Conservation (phyloP, 1,284 basidiomycete genomes). For the Kwoniella shivajii region DNA sequence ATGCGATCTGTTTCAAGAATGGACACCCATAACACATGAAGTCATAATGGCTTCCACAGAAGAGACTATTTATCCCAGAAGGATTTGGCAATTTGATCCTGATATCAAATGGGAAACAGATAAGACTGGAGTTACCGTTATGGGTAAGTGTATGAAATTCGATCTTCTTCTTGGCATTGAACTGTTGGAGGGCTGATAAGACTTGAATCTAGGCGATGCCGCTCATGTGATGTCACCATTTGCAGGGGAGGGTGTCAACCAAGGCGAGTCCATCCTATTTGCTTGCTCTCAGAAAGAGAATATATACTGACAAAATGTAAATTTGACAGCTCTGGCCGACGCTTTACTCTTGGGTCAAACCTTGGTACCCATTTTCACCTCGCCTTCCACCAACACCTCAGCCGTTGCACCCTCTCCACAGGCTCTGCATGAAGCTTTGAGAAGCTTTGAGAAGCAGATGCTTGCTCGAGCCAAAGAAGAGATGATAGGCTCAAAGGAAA, state of each 20-base stretch:
- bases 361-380: slow-evolving; percentile 28
- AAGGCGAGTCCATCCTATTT: slow-evolving; percentile 20
- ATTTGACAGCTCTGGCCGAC: slow-evolving; percentile 25
- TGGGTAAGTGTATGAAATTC: slow-evolving; percentile 22
- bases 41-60: slow-evolving; percentile 38
- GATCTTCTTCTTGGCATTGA: slow-evolving; percentile 6
- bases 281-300: no score
- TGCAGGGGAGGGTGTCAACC: slow-evolving; percentile 58
- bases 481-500: slow-evolving; percentile 15
- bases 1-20: slow-evolving; percentile 32
- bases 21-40: slow-evolving; percentile 27
- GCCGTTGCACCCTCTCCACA: slow-evolving; percentile 3
- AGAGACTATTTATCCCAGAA: slow-evolving; percentile 28
- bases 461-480: slow-evolving; percentile 23
- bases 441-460: slow-evolving; percentile 27
- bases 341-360: slow-evolving; percentile 45
- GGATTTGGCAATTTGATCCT: slow-evolving; percentile 32
- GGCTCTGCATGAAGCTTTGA: slow-evolving; percentile 18
- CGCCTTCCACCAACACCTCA: slow-evolving; percentile 6
- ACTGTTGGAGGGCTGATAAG: not conserved
- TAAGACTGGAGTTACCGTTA: slow-evolving; percentile 28
- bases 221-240: slow-evolving; percentile 60
- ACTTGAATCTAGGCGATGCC: slow-evolving; percentile 55
- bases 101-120: slow-evolving; percentile 32
- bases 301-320: not conserved